phyloP scores from a whole-genome alignment of 169 alveolate species.

The Plasmodium blacklocki region DNA sequence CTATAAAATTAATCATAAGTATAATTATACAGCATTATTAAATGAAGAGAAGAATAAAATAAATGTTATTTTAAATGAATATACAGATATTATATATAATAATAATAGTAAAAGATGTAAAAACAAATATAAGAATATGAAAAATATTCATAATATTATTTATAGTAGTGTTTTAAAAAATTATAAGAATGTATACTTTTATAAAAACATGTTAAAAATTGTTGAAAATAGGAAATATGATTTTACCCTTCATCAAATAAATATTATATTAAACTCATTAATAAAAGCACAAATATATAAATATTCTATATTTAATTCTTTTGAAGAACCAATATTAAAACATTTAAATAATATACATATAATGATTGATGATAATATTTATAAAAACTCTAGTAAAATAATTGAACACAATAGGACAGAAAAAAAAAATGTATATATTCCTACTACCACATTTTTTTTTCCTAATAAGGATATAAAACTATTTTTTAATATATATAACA shows the following conservation, averaged over 20 bases:
- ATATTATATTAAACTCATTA: constrained; percentile 47
- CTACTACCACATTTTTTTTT: too few species aligned
- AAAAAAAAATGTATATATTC: background rate
- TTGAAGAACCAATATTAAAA: constrained; percentile 57
- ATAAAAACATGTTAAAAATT: constrained; percentile 32
- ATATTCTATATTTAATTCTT: constrained; percentile 49
- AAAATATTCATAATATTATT: constrained; percentile 46
- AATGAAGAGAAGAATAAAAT: constrained; percentile 47
- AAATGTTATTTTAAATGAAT: constrained; percentile 33
- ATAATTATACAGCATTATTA: constrained; percentile 10
- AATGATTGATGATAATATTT: constrained; percentile 1
- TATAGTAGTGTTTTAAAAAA: constrained; percentile 41
- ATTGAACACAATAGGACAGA: background rate
- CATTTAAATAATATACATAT: constrained; percentile 19
- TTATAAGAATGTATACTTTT: constrained; percentile 63
- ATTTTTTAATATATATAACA: background rate
- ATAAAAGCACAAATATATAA: constrained; percentile 44
- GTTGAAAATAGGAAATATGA: constrained; percentile 63
- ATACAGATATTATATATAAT: constrained; percentile 26
- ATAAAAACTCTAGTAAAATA: background rate
- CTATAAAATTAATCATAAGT: constrained; percentile 11
- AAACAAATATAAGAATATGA: constrained; percentile 50
- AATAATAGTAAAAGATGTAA: constrained; percentile 63
- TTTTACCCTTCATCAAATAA: constrained; percentile 58
- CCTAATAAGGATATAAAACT: too few species aligned